phyloP scores from a whole-genome alignment of 345 rosid genomes.

The Aegle marmelos region DNA sequence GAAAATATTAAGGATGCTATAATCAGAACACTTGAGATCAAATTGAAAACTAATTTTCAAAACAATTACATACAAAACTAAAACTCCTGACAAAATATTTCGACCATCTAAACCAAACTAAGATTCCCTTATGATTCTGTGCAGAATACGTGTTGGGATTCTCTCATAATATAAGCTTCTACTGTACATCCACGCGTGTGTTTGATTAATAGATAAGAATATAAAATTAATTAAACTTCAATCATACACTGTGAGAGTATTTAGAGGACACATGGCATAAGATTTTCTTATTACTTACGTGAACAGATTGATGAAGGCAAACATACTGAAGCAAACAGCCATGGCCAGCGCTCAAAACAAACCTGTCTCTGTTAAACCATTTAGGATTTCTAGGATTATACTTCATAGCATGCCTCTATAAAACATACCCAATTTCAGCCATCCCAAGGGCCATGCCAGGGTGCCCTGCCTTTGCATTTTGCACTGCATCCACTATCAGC shows the following conservation, averaged over 20 bases:
- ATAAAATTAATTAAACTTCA: too few species aligned
- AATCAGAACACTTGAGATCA: background rate
- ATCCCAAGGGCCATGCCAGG: conserved; percentile 39
- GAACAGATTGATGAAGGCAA: conserved; percentile 35
- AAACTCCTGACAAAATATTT: too few species aligned
- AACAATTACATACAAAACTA: background rate
- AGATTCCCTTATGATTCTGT: too few species aligned
- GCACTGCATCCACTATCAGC: conserved; percentile 37
- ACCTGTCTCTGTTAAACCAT: conserved; percentile 42
- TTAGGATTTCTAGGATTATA: conserved; percentile 32
- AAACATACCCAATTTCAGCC: conserved; percentile 27
- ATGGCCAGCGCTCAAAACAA: conserved; percentile 45
- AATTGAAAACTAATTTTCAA: background rate
- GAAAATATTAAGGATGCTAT: background rate
- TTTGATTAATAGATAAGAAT: too few species aligned
- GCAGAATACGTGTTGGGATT: too few species aligned
- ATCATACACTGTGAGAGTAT: too few species aligned
- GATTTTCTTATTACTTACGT: conserved; percentile 10
- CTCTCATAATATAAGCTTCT: too few species aligned
- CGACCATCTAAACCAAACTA: too few species aligned
- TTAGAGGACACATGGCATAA: too few species aligned
- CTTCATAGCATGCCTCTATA: conserved; percentile 32
- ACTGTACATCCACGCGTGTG: too few species aligned
- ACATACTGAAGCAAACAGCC: conserved; percentile 43
- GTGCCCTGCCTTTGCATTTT: conserved; percentile 38